Evolutionary conservation across 164 flowering plant species (phyloP).

Genomic region (Litsea cubeba): DNA sequence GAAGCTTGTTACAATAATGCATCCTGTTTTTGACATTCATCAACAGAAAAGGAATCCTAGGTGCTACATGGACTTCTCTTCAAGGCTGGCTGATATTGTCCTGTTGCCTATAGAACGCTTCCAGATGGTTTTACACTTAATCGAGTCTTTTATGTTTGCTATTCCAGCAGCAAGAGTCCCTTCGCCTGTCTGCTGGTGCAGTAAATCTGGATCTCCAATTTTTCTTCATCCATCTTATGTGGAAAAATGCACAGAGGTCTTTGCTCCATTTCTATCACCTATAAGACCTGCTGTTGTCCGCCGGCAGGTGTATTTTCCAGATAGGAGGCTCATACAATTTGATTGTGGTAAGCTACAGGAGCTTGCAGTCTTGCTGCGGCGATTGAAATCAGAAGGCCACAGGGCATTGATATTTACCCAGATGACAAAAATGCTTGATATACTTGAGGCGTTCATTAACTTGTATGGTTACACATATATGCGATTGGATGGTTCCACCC

Average conservation of each 20-base stretch:
- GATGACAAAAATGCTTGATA: slow-evolving; percentile 99
- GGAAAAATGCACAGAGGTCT: slow-evolving; percentile 48
- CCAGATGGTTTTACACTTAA: slow-evolving; percentile 53
- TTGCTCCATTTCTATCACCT: slow-evolving; percentile 74
- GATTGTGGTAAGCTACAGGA: slow-evolving; percentile 98
- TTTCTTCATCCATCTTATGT: slow-evolving; percentile 48
- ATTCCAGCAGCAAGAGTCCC: slow-evolving; percentile 96
- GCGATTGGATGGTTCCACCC: slow-evolving; percentile 99
- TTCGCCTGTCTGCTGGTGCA: slow-evolving; percentile 80
- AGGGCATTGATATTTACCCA: slow-evolving; percentile 96
- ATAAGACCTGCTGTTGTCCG: slow-evolving; percentile 92
- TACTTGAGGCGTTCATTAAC: slow-evolving; percentile 91
- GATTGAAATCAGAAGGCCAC: slow-evolving; percentile 91
- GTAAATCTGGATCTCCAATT: slow-evolving; percentile 51
- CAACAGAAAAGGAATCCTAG: slow-evolving; percentile 38
- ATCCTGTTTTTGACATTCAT: slow-evolving; percentile 62
- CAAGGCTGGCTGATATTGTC: slow-evolving; percentile 75
- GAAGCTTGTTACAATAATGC: slow-evolving; percentile 55
- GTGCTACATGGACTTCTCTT: slow-evolving; percentile 51
- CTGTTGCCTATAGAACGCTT: slow-evolving; percentile 84
- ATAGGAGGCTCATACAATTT: slow-evolving; percentile 93
- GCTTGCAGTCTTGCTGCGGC: slow-evolving; percentile 77
- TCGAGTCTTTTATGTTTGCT: slow-evolving; percentile 91
- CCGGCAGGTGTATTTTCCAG: slow-evolving; percentile 94
- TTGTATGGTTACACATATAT: slow-evolving; percentile 96